Conservation (phyloP, 768 basidiomycete species). For the Russula olivacea region DNA sequence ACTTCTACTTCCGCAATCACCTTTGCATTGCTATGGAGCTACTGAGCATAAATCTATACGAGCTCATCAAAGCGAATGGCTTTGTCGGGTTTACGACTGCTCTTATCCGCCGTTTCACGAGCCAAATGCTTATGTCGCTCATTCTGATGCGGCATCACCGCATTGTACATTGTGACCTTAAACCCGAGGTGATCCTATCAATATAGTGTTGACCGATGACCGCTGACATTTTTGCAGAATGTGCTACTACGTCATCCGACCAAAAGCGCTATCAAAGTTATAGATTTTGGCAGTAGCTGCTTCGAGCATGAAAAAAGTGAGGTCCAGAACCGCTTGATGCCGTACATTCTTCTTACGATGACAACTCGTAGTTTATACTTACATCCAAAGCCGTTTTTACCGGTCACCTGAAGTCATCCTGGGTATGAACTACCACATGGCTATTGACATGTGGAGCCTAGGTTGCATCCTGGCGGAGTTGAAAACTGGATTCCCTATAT, state of each 20-base stretch:
- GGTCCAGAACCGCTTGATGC: constrained; percentile 28
- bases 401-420: constrained; percentile 99
- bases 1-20: constrained; percentile 97
- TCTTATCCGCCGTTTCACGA: constrained; percentile 92
- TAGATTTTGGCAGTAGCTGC: constrained; percentile 98
- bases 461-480: constrained; percentile 97
- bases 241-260: constrained; percentile 90
- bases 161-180: constrained; percentile 97
- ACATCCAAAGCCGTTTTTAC: constrained; percentile 99
- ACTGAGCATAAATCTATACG: constrained; percentile 96
- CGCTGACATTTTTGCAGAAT: constrained; percentile 49
- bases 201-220: constrained; percentile 3
- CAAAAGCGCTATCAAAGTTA: constrained; percentile 95
- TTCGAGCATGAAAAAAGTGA: constrained; percentile 97
- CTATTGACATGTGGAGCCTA: constrained; percentile 99
- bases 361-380: constrained; percentile 81
- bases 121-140: constrained; percentile 89
- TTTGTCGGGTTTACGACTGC: constrained; percentile 97
- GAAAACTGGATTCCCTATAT: constrained; percentile 96
- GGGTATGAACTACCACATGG: constrained; percentile 99
- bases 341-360: constrained; percentile 1
- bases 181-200: constrained; percentile 70
- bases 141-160: constrained; percentile 94
- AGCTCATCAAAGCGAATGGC: constrained; percentile 97
- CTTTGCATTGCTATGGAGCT: constrained; percentile 98